Percentiles rank a stretch among this genome's conserved stretches.
Evolutionary conservation across 257 asterid genomes (phyloP).

Genomic region (Plantago major): DNA sequence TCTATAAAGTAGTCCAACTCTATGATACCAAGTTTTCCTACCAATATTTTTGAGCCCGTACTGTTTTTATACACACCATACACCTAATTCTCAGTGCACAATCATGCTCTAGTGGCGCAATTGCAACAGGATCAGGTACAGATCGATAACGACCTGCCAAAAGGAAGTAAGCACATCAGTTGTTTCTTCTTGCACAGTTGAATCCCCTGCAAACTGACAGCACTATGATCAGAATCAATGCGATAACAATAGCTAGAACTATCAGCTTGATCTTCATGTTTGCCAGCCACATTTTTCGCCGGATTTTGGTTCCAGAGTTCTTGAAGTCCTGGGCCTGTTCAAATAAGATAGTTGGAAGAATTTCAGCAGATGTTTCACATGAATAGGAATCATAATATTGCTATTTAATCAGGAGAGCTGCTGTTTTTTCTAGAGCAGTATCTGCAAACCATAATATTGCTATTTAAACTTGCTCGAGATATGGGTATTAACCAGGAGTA

Average conservation of each 20-base stretch:
- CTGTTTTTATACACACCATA: slow-evolving; percentile 30
- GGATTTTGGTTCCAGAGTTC: slow-evolving; percentile 54
- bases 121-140: slow-evolving; percentile 14
- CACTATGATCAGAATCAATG: slow-evolving; percentile 74
- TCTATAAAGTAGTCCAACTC: slow-evolving; percentile 11
- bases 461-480: too few species aligned
- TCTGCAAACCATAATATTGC: not conserved
- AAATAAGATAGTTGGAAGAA: slow-evolving; percentile 7
- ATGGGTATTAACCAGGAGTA: too few species aligned
- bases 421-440: not conserved
- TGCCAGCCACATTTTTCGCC: slow-evolving; percentile 90
- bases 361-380: not conserved
- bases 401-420: too few species aligned
- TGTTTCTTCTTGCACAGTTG: slow-evolving; percentile 42
- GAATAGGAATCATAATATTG: too few species aligned
- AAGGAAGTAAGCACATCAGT: slow-evolving; percentile 6
- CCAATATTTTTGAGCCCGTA: slow-evolving; percentile 18
- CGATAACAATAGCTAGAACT: slow-evolving; percentile 60
- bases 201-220: slow-evolving; percentile 72
- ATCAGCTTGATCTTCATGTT: slow-evolving; percentile 87
- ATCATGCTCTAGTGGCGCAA: slow-evolving; percentile 1
- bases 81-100: slow-evolving; percentile 20
- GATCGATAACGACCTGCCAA: not conserved
- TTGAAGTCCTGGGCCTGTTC: slow-evolving; percentile 85
- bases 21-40: slow-evolving; percentile 16